Evolutionary conservation across 768 basidiomycete genomes (phyloP).

Genomic region (Mycena chlorophos): DNA sequence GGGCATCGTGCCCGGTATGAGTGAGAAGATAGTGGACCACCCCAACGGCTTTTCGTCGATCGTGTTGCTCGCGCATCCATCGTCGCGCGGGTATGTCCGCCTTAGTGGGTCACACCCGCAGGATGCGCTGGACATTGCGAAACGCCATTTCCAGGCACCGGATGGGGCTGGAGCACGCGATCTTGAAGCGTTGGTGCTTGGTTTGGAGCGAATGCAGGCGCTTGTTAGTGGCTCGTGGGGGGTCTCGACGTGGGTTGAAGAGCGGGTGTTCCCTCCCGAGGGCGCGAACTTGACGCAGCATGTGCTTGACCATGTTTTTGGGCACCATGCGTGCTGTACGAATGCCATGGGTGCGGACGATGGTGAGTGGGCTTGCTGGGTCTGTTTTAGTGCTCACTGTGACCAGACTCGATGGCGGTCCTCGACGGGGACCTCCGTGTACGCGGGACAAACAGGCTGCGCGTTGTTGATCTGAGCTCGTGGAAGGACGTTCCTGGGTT

Average conservation of each 20-base stretch:
- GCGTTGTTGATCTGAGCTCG: conserved; percentile 34
- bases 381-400: background rate
- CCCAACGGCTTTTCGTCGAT: conserved; percentile 28
- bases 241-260: conserved; percentile 21
- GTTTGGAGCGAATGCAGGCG: conserved; percentile 25
- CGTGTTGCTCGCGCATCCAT: conserved; percentile 31
- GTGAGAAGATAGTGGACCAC: conserved; percentile 24
- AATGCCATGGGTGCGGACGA: conserved; percentile 29
- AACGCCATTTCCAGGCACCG: conserved; percentile 29
- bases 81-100: conserved; percentile 32
- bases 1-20: conserved; percentile 32
- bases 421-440: conserved; percentile 33
- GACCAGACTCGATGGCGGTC: conserved; percentile 30
- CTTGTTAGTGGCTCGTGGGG: conserved; percentile 19
- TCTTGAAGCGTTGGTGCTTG: conserved; percentile 28
- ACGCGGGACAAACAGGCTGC: conserved; percentile 27
- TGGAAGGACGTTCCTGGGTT: conserved; percentile 35
- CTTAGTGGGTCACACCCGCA: conserved; percentile 33
- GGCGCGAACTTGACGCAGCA: conserved; percentile 29
- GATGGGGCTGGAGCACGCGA: conserved; percentile 24
- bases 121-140: conserved; percentile 31
- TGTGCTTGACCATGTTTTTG: conserved; percentile 28
- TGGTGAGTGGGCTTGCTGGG: conserved; percentile 18
- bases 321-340: conserved; percentile 35
- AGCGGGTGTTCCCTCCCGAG: conserved; percentile 26